These are phyloP conservation scores for Cyclotella sp. DNA, from an alignment of 108 stramenopile genomes.

Conservation along the genomic window DNA sequence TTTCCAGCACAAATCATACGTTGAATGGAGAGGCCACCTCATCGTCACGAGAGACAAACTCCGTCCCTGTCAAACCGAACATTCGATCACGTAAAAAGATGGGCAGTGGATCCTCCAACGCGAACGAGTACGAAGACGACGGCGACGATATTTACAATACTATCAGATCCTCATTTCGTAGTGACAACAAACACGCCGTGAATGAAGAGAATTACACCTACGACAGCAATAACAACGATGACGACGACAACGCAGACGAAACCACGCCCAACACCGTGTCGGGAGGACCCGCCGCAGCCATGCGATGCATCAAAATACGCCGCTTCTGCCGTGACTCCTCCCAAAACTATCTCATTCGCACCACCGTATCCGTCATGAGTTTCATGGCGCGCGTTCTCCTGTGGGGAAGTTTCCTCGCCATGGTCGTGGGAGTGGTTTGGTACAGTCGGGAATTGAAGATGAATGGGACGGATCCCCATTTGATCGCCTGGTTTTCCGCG, in stretches of 20 bases:
- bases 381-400: constrained; percentile 70
- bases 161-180: not conserved
- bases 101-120: not conserved
- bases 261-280: not conserved
- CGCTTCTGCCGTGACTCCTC: constrained; percentile 35
- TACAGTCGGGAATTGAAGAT: constrained; percentile 85
- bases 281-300: constrained; percentile 39
- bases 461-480: constrained; percentile 86
- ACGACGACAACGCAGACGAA: not conserved
- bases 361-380: constrained; percentile 76
- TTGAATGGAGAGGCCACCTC: not conserved
- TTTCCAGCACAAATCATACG: not conserved
- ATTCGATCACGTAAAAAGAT: constrained; percentile 24
- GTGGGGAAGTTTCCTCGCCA: constrained; percentile 67
- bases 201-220: not conserved
- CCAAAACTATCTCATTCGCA: constrained; percentile 27
- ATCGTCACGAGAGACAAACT: not conserved
- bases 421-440: constrained; percentile 70
- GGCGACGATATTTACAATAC: constrained; percentile 8
- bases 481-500: constrained; percentile 90
- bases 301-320: constrained; percentile 37
- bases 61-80: not conserved
- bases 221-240: not conserved
- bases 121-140: constrained; percentile 15
- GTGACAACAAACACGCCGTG: not conserved